Conservation (phyloP, 1,284 basidiomycete species). For the Trichosporon sp. region DNA sequence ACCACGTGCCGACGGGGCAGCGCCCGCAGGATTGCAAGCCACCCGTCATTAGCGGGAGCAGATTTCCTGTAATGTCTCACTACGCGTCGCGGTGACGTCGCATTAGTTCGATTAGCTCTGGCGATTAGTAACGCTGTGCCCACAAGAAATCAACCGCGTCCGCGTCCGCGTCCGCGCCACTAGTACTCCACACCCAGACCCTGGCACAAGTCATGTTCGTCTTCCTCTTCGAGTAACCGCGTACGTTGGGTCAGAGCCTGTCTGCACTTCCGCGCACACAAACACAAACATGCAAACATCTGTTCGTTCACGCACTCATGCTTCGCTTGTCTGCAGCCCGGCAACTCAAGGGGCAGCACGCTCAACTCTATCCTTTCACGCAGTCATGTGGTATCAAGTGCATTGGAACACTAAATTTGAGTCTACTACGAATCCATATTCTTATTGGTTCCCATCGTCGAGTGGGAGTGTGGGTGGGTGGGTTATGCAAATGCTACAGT, state of each 20-base stretch:
- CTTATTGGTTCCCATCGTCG: not conserved
- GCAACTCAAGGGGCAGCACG: not conserved
- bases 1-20: not conserved
- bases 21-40: not conserved
- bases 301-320: too few species aligned
- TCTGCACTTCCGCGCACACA: not conserved
- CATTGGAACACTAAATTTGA: not conserved
- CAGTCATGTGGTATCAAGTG: not conserved
- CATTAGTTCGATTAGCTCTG: not conserved
- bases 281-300: not conserved
- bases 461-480: not conserved
- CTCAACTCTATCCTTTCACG: not conserved
- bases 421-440: constrained; percentile 5
- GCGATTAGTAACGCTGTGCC: not conserved
- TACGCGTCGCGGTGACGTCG: not conserved
- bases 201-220: not conserved
- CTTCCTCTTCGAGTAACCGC: constrained; percentile 3
- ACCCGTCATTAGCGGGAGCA: not conserved
- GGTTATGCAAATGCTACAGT: constrained; percentile 5
- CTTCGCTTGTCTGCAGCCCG: too few species aligned
- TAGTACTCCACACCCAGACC: not conserved
- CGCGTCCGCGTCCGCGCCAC: not conserved
- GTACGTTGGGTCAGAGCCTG: not conserved
- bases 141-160: not conserved
- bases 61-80: not conserved